A percentile compares a stretch with the other conserved stretches of the same genome.
phyloP scores from a whole-genome alignment of 169 alveolate species.

The Perkinsus olseni region DNA sequence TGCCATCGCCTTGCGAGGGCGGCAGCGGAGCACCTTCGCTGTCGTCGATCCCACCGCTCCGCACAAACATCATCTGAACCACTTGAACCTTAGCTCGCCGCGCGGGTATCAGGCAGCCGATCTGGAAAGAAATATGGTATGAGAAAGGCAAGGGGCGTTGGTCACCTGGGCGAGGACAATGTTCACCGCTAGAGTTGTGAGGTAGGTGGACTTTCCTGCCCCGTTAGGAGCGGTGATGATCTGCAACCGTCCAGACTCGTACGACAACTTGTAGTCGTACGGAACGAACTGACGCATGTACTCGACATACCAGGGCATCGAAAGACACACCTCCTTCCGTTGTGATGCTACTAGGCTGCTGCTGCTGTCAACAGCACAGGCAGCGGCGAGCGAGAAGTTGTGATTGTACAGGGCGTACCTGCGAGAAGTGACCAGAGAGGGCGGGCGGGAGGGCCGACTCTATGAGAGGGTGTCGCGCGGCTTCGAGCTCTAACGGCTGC shows the following conservation, averaged over 20 bases:
- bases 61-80: not conserved
- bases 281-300: not conserved
- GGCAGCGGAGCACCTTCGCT: not conserved
- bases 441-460: not conserved
- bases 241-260: not conserved
- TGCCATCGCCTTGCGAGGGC: not conserved
- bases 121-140: not conserved
- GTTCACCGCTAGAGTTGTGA: not conserved
- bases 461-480: not conserved
- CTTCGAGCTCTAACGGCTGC: not conserved
- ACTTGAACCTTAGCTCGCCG: not conserved
- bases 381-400: not conserved
- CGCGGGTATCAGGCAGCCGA: not conserved
- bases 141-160: not conserved
- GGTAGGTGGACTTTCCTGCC: not conserved
- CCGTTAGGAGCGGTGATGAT: not conserved
- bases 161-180: not conserved
- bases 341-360: not conserved
- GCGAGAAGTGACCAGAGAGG: not conserved
- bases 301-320: not conserved
- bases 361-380: not conserved
- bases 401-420: not conserved
- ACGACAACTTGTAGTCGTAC: not conserved
- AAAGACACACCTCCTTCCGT: not conserved
- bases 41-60: not conserved